Percentiles rank a stretch among this genome's conserved stretches.
Conservation (phyloP, 495 filamentous ascomycete genomes). For the Durotheca rogersii region DNA sequence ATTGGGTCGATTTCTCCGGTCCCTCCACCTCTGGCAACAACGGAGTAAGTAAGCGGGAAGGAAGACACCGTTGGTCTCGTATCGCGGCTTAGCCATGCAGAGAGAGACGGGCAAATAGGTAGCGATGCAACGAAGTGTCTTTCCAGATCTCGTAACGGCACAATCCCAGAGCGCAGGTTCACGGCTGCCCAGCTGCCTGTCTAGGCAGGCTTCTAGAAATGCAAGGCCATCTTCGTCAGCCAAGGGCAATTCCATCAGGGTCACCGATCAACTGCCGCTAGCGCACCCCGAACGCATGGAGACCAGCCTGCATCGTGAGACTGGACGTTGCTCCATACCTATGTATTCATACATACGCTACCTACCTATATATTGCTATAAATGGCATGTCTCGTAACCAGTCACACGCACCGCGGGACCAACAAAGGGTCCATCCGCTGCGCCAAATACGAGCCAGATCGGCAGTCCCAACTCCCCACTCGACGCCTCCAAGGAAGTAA, state of each 20-base stretch:
- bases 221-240: slow-evolving; percentile 1
- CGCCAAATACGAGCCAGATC: slow-evolving; percentile 35
- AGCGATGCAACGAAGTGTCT: too few relatives aligned
- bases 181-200: slow-evolving; percentile 1
- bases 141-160: neutral
- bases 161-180: neutral
- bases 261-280: slow-evolving; percentile 24
- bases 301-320: slow-evolving; percentile 3
- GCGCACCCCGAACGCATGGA: slow-evolving; percentile 21
- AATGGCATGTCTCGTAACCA: slow-evolving; percentile 21
- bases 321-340: slow-evolving; percentile 11
- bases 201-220: slow-evolving; percentile 25
- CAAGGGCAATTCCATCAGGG: neutral
- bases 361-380: slow-evolving; percentile 16
- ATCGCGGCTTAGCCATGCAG: too few relatives aligned
- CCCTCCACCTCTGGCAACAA: too few relatives aligned
- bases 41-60: neutral
- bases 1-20: neutral
- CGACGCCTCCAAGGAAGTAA: slow-evolving; percentile 14
- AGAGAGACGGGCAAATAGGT: neutral
- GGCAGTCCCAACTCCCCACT: slow-evolving; percentile 22
- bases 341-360: neutral
- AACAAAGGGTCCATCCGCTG: slow-evolving; percentile 19
- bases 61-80: too few relatives aligned
- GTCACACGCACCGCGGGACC: slow-evolving; percentile 17